Percentiles rank a stretch among this genome's conserved stretches.
Evolutionary conservation across 495 filamentous ascomycete species (phyloP).

Genomic region (Halenospora varia): DNA sequence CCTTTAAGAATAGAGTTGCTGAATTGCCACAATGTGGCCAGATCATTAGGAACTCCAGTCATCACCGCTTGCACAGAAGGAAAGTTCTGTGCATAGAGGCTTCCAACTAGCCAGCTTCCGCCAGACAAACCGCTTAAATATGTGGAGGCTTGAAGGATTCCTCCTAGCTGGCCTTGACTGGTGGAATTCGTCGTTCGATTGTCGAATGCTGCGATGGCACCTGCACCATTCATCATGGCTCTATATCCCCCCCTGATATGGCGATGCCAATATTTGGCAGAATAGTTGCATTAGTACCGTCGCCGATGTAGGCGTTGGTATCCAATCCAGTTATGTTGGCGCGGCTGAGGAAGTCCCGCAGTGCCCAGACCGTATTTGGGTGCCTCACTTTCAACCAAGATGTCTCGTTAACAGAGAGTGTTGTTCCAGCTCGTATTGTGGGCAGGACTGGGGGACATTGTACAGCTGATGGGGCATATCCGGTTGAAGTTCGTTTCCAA

Average conservation of each 20-base stretch:
- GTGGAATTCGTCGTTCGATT: slow-evolving; percentile 62
- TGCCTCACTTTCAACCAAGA: slow-evolving; percentile 55
- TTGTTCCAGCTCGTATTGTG: slow-evolving; percentile 41
- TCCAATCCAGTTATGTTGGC: slow-evolving; percentile 72
- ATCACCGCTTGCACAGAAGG: slow-evolving; percentile 61
- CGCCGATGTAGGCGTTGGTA: slow-evolving; percentile 58
- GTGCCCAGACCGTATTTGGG: slow-evolving; percentile 23
- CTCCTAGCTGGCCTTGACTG: slow-evolving; percentile 65
- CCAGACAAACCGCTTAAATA: slow-evolving; percentile 82
- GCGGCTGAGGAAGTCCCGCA: slow-evolving; percentile 54
- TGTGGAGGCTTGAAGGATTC: slow-evolving; percentile 74
- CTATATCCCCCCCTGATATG: slow-evolving; percentile 70
- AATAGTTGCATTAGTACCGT: slow-evolving; percentile 46
- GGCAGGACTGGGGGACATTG: slow-evolving; percentile 42
- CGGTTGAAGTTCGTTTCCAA: too few relatives aligned
- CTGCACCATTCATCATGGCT: slow-evolving; percentile 78
- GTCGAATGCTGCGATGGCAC: slow-evolving; percentile 80
- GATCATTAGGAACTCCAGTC: slow-evolving; percentile 43
- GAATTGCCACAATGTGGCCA: slow-evolving; percentile 67
- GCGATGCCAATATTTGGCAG: slow-evolving; percentile 61
- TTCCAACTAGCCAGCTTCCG: slow-evolving; percentile 83
- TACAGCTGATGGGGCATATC: slow-evolving; percentile 47
- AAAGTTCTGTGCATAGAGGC: slow-evolving; percentile 83
- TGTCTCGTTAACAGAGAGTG: slow-evolving; percentile 60
- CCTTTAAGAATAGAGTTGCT: slow-evolving; percentile 69